phyloP scores from a whole-genome alignment of 371 early-diverging fungal species.

The Haplosporangium sp. region DNA sequence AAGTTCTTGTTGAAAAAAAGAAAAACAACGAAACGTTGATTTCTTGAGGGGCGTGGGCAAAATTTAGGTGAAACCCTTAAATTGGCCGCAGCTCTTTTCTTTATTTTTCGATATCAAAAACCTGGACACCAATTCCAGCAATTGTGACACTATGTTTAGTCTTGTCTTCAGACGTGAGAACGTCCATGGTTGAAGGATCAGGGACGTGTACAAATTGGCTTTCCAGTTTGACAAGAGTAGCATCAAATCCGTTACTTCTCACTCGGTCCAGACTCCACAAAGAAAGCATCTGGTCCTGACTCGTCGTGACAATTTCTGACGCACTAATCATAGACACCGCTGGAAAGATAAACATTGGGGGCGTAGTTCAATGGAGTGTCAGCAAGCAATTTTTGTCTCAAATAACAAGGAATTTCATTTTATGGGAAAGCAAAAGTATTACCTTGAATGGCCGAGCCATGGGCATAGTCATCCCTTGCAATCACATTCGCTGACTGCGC shows the following conservation, averaged over 20 bases:
- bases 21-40: slow-evolving; percentile 6
- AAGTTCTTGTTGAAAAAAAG: background rate
- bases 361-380: background rate
- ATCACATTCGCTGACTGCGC: slow-evolving; percentile 31
- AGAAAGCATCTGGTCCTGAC: slow-evolving; percentile 69
- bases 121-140: slow-evolving; percentile 67
- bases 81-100: background rate
- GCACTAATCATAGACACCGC: slow-evolving; percentile 58
- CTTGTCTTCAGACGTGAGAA: slow-evolving; percentile 12
- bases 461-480: slow-evolving; percentile 59
- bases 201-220: slow-evolving; percentile 68
- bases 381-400: background rate
- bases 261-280: slow-evolving; percentile 59
- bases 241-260: slow-evolving; percentile 12
- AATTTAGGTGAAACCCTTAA: background rate
- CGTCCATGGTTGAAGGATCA: slow-evolving; percentile 71
- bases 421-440: background rate
- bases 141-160: slow-evolving; percentile 57
- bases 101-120: slow-evolving; percentile 27
- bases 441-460: slow-evolving; percentile 71
- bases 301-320: slow-evolving; percentile 57
- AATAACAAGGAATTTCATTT: background rate
- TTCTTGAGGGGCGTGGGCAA: slow-evolving; percentile 12
- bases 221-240: slow-evolving; percentile 49
- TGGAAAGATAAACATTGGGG: slow-evolving; percentile 11